Base-by-base conservation (phyloP, 345 rosid species). In the Syzygium grande region DNA sequence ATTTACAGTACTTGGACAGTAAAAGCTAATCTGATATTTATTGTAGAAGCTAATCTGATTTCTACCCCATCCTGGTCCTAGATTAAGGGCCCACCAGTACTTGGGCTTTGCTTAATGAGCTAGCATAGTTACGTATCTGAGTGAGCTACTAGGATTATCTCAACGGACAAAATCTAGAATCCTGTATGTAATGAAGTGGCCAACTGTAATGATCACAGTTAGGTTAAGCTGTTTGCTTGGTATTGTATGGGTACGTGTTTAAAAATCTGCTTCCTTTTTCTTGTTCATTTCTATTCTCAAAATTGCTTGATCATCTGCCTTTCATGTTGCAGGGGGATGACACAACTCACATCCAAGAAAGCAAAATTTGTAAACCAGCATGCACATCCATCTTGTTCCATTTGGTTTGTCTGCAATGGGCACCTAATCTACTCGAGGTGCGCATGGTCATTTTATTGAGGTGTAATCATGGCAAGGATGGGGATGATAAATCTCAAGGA, bases 401-500 rank as follows among this genome's bases (percentile, higher is more conserved):
- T 94, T 85, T 92, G 92, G 94, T 96, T 94, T 90, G 88, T 91
- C 55, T 96, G 97, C 87, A 89, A 90, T 43, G 94, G 93, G 15
- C 90, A 90, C 85, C 92, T 87, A 87, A 88, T 96, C 85, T 85
- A 87, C 87, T 86, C 86, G 19, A 90, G 94, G 98, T 96, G 88
- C 5, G 49, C 5, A 5, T 51, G 43, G 13, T 38, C 53, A 8
- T 25, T 46, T 80, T 78, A 8, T 16, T 11, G 43, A 29, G 15
- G 14, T 34, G 55, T 25, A 30, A 84, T 53, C n/a, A 19, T 53
- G 54, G 54, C 38, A 46, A 25, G 55, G 22, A 1, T 52, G 85
- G 14, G 38, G 49, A 34, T 38, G 83, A 73, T 38, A 38, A 34
- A 73, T 38, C 80, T 38, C 49, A 38, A 49, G 27, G 80, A 73